Conservation (phyloP, 495 filamentous ascomycete genomes). For the Ascodesmis nigricans region DNA sequence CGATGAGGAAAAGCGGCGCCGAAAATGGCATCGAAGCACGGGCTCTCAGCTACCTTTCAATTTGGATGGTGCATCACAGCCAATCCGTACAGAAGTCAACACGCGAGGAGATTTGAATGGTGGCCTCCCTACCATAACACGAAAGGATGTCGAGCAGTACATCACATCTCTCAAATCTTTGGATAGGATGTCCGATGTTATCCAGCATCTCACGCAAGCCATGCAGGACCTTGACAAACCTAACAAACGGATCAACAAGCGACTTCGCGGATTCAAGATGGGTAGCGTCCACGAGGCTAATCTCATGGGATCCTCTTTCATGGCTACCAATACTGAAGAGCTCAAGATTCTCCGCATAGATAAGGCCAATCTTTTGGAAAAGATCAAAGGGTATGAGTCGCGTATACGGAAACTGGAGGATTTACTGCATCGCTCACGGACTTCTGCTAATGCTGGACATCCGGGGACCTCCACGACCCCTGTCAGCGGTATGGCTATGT, state of each 20-base stretch:
- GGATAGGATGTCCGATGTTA: slow-evolving; percentile 27
- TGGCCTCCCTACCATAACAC: slow-evolving; percentile 40
- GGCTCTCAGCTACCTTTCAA: slow-evolving; percentile 33
- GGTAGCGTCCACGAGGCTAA: slow-evolving; percentile 78
- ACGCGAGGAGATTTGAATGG: slow-evolving; percentile 39
- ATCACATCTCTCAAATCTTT: slow-evolving; percentile 35
- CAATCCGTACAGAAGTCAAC: slow-evolving; percentile 65
- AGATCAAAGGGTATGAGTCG: slow-evolving; percentile 72
- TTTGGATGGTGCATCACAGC: slow-evolving; percentile 33
- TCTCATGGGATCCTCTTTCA: slow-evolving; percentile 53
- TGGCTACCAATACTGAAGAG: slow-evolving; percentile 64
- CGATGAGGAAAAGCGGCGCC: slow-evolving; percentile 69
- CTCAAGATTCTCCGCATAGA: slow-evolving; percentile 46
- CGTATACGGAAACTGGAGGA: slow-evolving; percentile 84
- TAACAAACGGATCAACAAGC: slow-evolving; percentile 48
- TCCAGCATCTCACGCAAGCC: slow-evolving; percentile 34
- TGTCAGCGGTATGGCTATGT: not conserved
- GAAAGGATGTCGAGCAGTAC: slow-evolving; percentile 44
- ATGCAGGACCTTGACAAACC: slow-evolving; percentile 45
- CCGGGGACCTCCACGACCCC: too few species aligned
- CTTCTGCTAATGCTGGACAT: too few species aligned
- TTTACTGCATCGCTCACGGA: slow-evolving; percentile 45
- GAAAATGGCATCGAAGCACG: slow-evolving; percentile 72
- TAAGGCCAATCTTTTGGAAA: slow-evolving; percentile 53
- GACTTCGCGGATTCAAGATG: slow-evolving; percentile 82